Conservation (phyloP, 2,329 filamentous ascomycete genomes). For the Nigrospora osmanthi region DNA sequence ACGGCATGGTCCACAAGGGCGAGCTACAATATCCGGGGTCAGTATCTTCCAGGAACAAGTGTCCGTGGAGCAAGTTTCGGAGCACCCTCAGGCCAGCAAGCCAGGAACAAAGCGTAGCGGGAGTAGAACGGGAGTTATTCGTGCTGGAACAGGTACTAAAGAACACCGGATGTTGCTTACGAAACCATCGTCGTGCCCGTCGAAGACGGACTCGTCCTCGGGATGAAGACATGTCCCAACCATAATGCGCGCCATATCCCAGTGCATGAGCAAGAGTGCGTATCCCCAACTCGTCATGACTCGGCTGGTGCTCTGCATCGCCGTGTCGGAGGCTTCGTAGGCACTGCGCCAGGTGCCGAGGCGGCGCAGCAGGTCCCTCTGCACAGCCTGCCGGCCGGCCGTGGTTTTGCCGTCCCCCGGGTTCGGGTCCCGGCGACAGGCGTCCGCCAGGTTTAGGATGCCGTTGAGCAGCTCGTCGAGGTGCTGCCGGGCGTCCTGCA, state of each 20-base stretch:
- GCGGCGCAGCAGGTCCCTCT: background rate
- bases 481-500: slow-evolving; percentile 1
- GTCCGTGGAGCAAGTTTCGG: too few relatives aligned
- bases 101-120: too few relatives aligned
- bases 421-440: background rate
- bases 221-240: slow-evolving; percentile 21
- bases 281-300: slow-evolving; percentile 13
- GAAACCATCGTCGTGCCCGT: slow-evolving; percentile 24
- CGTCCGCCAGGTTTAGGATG: background rate
- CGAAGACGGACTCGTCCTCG: slow-evolving; percentile 26
- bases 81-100: too few relatives aligned
- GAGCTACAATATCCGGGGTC: too few relatives aligned
- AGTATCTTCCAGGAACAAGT: too few relatives aligned
- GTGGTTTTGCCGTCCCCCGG: background rate
- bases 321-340: slow-evolving; percentile 14
- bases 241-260: slow-evolving; percentile 36
- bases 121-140: too few relatives aligned
- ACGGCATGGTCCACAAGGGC: slow-evolving; percentile 18
- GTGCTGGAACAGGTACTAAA: too few relatives aligned
- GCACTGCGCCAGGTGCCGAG: slow-evolving; percentile 10
- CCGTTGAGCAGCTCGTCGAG: slow-evolving; percentile 1
- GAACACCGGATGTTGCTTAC: too few relatives aligned
- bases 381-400: background rate
- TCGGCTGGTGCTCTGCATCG: slow-evolving; percentile 6
- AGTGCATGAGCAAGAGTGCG: slow-evolving; percentile 26